Base-by-base conservation (phyloP, 768 basidiomycete species). In the Lanmaoa rubissima region DNA sequence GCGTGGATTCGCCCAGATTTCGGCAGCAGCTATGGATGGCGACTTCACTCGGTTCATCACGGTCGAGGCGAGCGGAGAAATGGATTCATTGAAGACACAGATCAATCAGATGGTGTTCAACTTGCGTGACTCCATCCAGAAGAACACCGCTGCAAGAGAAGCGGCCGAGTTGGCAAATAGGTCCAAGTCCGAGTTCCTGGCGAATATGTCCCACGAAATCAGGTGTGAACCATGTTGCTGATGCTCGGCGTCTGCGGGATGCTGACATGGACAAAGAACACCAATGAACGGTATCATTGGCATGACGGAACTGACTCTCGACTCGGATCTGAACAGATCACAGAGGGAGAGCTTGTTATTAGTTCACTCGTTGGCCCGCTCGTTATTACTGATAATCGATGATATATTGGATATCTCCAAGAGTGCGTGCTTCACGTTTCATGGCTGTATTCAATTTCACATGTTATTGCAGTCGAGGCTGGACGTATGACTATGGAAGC, bases 231-330 rank as follows among this genome's bases (percentile, higher is more conserved):
- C 14, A 26, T 16, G 13, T 31, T 46, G 13, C 2, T 45, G 16
- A 32, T 42, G 41, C 28, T 53, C 44, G 36, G 6, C 57, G 54
- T 47, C 55, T 8, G 32, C 46, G n/a, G 31, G 28, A 51, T 41
- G 47, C 43, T 60, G 58, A 68, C 48, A 32, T 48, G 48, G 16
- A 44, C 31, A n/a, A 67, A 94, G 96, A 70, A 98, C 97, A 24
- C 97, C 97, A 0, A 99, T 98, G 96, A 99, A 98, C 69, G 96
- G 97, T 68, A 99, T 99, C 72, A 98, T 99, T 63, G 96, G 96
- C n/a, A 94, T 99, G 94, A 99, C 96, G 26, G 94, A 96, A 73
- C 76, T 99, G 55, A 98, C 97, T 11, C 85, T 99, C 21, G 97
- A 99, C 68, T 94, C 90, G 43, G 97, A 99, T 70, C 75, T 99